Conservation (phyloP, 2,329 filamentous ascomycete species). For the Aspergillus fijiensis region DNA sequence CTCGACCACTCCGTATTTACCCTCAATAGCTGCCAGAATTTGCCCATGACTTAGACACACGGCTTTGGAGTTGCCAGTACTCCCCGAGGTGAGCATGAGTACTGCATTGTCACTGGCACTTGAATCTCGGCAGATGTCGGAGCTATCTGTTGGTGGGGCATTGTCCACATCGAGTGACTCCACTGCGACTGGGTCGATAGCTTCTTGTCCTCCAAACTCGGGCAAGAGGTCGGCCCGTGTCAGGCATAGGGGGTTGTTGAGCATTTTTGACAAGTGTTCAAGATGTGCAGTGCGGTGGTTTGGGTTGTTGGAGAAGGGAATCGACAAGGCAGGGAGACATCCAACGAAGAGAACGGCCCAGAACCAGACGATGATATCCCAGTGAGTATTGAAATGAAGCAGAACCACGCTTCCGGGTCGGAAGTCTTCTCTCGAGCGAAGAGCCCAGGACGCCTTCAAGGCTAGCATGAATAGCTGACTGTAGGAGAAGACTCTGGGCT, state of each 20-base stretch:
- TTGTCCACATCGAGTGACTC: conserved; percentile 4
- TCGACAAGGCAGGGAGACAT: conserved; percentile 40
- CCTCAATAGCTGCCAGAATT: conserved; percentile 42
- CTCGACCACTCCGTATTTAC: conserved; percentile 38
- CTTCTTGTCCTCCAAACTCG: conserved; percentile 12
- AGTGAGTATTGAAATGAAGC: conserved; percentile 38
- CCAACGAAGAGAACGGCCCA: conserved; percentile 42
- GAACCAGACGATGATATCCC: conserved; percentile 43
- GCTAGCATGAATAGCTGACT: conserved; percentile 8
- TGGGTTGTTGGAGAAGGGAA: conserved; percentile 31
- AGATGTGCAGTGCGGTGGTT: conserved; percentile 32
- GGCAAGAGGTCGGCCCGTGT: neutral
- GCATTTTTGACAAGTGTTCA: conserved; percentile 25
- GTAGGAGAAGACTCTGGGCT: conserved; percentile 7
- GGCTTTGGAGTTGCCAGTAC: conserved; percentile 53
- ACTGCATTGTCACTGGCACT: conserved; percentile 25
- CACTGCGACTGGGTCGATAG: conserved; percentile 6
- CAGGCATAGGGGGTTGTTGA: conserved; percentile 10
- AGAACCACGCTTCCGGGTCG: conserved; percentile 6
- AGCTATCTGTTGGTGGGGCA: neutral
- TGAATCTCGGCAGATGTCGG: neutral
- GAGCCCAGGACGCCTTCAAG: conserved; percentile 11
- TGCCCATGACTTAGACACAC: conserved; percentile 48
- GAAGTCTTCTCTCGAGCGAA: conserved; percentile 4
- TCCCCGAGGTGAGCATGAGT: conserved; percentile 56